Evolutionary conservation across 2,329 filamentous ascomycete species (phyloP).

Genomic region (Colletotrichum sp.): DNA sequence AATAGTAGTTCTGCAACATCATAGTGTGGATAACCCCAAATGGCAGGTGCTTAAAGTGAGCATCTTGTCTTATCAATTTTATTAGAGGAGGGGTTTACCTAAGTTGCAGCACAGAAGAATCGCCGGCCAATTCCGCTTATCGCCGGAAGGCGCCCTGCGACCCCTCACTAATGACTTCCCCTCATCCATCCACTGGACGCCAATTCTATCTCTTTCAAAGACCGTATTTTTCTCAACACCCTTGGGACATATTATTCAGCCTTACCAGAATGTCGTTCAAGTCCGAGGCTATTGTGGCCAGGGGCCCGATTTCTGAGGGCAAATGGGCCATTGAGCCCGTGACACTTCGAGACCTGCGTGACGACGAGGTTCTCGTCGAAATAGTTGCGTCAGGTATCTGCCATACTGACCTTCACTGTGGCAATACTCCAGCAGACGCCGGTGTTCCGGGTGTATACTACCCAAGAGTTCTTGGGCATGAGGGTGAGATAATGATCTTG

Average conservation of each 20-base stretch:
- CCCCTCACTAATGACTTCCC: background rate
- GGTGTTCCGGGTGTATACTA: constrained; percentile 18
- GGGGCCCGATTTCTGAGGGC: constrained; percentile 33
- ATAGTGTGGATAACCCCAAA: background rate
- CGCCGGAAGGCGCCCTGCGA: background rate
- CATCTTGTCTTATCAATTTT: background rate
- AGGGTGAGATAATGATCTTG: constrained; percentile 39
- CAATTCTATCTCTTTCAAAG: background rate
- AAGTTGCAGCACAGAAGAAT: background rate
- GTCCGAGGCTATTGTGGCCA: constrained; percentile 33
- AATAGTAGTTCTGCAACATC: background rate
- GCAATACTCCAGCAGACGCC: constrained; percentile 29
- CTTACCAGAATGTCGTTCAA: constrained; percentile 25
- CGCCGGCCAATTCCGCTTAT: background rate
- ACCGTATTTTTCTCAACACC: background rate
- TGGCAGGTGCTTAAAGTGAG: background rate
- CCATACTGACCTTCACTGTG: constrained; percentile 58
- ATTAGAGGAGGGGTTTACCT: background rate
- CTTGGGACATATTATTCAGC: background rate
- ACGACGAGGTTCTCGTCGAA: constrained; percentile 56
- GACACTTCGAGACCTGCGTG: constrained; percentile 26
- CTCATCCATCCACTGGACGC: background rate
- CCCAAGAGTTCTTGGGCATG: constrained; percentile 54
- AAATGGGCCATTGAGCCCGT: constrained; percentile 37
- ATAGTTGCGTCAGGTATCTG: constrained; percentile 60